Percentiles rank a stretch among this genome's conserved stretches.
Evolutionary conservation across 345 rosid species (phyloP).

Genomic region (Hypericum perforatum): DNA sequence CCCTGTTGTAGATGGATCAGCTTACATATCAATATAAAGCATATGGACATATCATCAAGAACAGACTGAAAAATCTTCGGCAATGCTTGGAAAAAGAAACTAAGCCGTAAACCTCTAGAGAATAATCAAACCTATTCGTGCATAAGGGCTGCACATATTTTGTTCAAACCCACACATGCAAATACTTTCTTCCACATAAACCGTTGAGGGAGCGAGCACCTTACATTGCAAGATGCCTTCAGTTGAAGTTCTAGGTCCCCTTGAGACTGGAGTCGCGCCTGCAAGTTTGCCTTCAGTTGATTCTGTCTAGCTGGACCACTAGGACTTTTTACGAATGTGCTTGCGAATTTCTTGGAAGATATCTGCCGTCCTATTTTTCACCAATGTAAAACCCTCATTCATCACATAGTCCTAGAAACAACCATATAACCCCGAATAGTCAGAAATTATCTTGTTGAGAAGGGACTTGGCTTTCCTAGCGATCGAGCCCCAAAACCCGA

Average conservation of each 20-base stretch:
- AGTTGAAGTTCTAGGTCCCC: constrained; percentile 36
- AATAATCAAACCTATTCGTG: too few relatives aligned
- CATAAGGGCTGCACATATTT: constrained; percentile 3
- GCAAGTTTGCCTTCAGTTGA: constrained; percentile 24
- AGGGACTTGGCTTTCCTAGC: constrained; percentile 22
- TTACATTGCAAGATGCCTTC: constrained; percentile 10
- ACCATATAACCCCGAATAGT: constrained; percentile 23
- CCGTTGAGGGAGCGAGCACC: constrained; percentile 29
- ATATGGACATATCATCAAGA: too few relatives aligned
- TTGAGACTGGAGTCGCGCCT: constrained; percentile 21
- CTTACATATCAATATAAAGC: too few relatives aligned
- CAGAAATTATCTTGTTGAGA: constrained; percentile 16
- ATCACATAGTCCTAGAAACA: constrained; percentile 14
- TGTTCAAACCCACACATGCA: constrained; percentile 15
- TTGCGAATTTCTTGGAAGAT: constrained; percentile 27
- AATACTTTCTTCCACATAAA: constrained; percentile 25
- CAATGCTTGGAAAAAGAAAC: too few relatives aligned
- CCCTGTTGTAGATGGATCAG: too few relatives aligned
- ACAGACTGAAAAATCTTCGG: too few relatives aligned
- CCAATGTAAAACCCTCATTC: constrained; percentile 21
- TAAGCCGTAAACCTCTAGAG: too few relatives aligned
- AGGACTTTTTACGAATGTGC: constrained; percentile 20
- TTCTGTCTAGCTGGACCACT: constrained; percentile 8
- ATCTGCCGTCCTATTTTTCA: constrained; percentile 22
- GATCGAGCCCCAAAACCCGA: constrained; percentile 18